A percentile compares a stretch with the other conserved stretches of the same genome.
Conservation (phyloP, 352 stramenopile genomes). For the Pythium insidiosum region DNA sequence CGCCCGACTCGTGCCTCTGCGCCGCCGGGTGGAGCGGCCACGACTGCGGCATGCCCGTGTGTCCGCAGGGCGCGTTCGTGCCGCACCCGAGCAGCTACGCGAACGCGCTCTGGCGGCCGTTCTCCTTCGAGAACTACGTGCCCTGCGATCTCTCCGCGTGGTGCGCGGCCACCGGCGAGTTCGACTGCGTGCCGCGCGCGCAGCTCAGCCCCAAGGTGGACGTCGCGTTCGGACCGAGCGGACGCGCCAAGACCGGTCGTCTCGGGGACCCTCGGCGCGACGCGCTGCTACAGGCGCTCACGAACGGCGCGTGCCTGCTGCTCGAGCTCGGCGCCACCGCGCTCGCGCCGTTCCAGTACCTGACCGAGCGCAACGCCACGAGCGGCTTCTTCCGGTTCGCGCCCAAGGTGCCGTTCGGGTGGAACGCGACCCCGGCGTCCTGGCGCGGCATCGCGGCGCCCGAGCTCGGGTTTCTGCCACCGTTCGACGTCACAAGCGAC, state of each 20-base stretch:
- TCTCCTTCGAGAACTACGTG: constrained; percentile 70
- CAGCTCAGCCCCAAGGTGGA: constrained; percentile 28
- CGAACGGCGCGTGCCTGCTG: constrained; percentile 40
- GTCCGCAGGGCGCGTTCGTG: constrained; percentile 91
- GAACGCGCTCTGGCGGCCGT: constrained; percentile 51
- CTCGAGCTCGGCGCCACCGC: constrained; percentile 81
- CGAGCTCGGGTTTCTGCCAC: constrained; percentile 43
- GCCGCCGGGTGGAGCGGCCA: constrained; percentile 88
- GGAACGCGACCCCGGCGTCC: constrained; percentile 43
- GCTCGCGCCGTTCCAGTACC: constrained; percentile 86
- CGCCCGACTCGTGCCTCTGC: constrained; percentile 93
- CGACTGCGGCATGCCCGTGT: constrained; percentile 90
- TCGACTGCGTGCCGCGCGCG: constrained; percentile 84
- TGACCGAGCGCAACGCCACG: constrained; percentile 61
- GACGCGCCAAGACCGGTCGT: constrained; percentile 16
- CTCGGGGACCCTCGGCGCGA: constrained; percentile 16
- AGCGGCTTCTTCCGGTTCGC: constrained; percentile 84
- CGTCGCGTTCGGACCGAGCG: constrained; percentile 24
- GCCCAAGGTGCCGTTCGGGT: constrained; percentile 73
- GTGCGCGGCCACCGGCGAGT: constrained; percentile 90
- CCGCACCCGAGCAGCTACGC: constrained; percentile 59
- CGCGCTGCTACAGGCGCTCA: constrained; percentile 6
- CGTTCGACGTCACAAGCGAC: constrained; percentile 55
- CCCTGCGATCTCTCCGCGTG: constrained; percentile 87
- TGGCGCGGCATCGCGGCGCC: constrained; percentile 59